A percentile compares a stretch with the other conserved stretches of the same genome.
These are phyloP conservation scores for Acacia confusa DNA, from an alignment of 306 rosid species.

Conservation along the genomic window DNA sequence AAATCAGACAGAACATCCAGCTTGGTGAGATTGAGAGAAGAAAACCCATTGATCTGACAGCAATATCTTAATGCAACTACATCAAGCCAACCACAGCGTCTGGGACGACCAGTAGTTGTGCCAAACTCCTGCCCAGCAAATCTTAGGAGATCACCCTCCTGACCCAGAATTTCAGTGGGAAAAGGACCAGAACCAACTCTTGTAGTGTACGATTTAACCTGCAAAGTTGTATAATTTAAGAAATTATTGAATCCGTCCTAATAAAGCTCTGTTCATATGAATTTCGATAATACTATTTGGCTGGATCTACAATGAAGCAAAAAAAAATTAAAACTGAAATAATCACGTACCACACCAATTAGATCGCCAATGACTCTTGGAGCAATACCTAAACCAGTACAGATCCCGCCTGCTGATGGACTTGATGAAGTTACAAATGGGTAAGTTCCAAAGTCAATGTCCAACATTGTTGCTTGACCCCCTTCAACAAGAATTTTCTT, in stretches of 20 bases:
- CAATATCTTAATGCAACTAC: conserved; percentile 70
- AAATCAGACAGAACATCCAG: conserved; percentile 86
- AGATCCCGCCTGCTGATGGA: conserved; percentile 97
- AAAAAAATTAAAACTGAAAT: not conserved
- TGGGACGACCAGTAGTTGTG: conserved; percentile 96
- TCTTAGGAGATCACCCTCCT: conserved; percentile 88
- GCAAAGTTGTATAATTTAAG: conserved; percentile 34
- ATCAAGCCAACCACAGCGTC: conserved; percentile 99
- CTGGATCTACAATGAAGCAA: not conserved
- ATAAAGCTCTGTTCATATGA: not conserved
- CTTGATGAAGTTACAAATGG: conserved; percentile 97
- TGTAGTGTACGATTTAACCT: conserved; percentile 97
- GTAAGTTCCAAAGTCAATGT: conserved; percentile 95
- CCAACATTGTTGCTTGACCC: conserved; percentile 97
- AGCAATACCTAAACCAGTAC: conserved; percentile 94
- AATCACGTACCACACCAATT: conserved; percentile 81
- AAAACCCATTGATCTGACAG: conserved; percentile 89
- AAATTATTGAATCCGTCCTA: conserved; percentile 14
- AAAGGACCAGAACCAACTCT: conserved; percentile 99
- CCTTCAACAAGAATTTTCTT: conserved; percentile 95
- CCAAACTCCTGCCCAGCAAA: conserved; percentile 99
- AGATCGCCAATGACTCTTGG: conserved; percentile 88
- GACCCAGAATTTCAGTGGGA: conserved; percentile 86
- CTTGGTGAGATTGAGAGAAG: conserved; percentile 90
- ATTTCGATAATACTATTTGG: not conserved